Percentiles rank a stretch among this genome's conserved stretches.
Evolutionary conservation across 441 rosid genomes (phyloP).

Genomic region (Metrosideros polymorpha): DNA sequence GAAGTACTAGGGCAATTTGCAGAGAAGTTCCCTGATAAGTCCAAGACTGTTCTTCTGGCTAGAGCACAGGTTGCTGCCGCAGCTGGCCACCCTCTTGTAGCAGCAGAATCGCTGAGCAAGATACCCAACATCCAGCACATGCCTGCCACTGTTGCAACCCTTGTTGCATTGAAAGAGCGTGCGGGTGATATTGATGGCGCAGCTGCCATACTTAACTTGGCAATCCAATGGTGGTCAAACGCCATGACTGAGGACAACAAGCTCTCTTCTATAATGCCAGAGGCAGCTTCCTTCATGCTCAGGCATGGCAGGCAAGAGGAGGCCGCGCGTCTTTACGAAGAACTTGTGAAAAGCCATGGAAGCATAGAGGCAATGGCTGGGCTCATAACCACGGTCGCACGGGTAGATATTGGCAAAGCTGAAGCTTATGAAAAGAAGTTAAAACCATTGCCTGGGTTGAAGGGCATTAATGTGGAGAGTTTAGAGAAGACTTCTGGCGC

Average conservation of each 20-base stretch:
- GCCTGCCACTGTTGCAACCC: slow-evolving; percentile 89
- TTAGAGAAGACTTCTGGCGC: slow-evolving; percentile 88
- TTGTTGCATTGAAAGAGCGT: slow-evolving; percentile 81
- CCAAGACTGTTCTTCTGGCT: slow-evolving; percentile 58
- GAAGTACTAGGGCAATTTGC: slow-evolving; percentile 61
- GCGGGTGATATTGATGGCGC: slow-evolving; percentile 86
- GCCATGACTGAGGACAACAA: slow-evolving; percentile 77
- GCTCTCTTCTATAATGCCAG: slow-evolving; percentile 61
- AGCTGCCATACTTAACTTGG: slow-evolving; percentile 53
- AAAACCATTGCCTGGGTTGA: slow-evolving; percentile 69
- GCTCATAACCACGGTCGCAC: slow-evolving; percentile 73
- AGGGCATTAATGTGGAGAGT: slow-evolving; percentile 58
- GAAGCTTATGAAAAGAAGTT: slow-evolving; percentile 73
- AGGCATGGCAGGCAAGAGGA: slow-evolving; percentile 78
- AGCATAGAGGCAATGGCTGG: slow-evolving; percentile 75
- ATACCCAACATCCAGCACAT: slow-evolving; percentile 73
- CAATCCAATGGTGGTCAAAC: slow-evolving; percentile 81
- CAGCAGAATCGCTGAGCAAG: slow-evolving; percentile 72
- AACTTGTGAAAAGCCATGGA: slow-evolving; percentile 61
- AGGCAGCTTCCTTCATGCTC: slow-evolving; percentile 92
- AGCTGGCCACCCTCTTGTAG: slow-evolving; percentile 66
- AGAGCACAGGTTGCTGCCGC: slow-evolving; percentile 90
- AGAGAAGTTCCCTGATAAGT: slow-evolving; percentile 59
- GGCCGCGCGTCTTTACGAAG: slow-evolving; percentile 71
- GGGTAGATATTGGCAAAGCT: slow-evolving; percentile 70